Conservation (phyloP, 371 early-diverging fungal genomes). For the Mucor lusitanicus region DNA sequence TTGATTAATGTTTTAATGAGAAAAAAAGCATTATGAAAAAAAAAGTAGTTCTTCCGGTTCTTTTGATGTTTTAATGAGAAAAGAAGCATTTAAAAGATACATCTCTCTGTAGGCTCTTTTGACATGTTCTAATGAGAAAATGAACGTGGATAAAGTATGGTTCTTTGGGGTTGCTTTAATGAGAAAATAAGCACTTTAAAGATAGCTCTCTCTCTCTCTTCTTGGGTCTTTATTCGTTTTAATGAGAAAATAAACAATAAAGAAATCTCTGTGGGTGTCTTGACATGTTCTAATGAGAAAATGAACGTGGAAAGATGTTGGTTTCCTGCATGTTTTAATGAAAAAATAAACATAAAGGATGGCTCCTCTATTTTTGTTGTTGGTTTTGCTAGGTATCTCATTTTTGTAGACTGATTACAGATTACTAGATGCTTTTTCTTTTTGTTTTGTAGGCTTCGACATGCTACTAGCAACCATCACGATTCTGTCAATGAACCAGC, state of each 20-base stretch:
- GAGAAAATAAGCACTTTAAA: not conserved
- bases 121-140: slow-evolving; percentile 1
- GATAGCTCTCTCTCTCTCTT: not conserved
- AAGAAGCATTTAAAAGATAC: not conserved
- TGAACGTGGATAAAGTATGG: not conserved
- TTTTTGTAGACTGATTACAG: not conserved
- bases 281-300: slow-evolving; percentile 1
- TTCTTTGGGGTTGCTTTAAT: not conserved
- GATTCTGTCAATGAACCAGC: too few species aligned
- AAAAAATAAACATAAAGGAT: not conserved
- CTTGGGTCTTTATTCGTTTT: not conserved
- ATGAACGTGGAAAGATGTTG: not conserved
- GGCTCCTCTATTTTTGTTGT: not conserved
- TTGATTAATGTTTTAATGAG: not conserved
- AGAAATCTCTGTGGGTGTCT: not conserved
- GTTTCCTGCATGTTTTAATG: not conserved
- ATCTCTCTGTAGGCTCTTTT: not conserved
- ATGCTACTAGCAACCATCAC: too few species aligned
- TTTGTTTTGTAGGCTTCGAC: too few species aligned
- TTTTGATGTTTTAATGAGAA: not conserved
- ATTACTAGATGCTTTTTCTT: too few species aligned
- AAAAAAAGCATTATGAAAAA: not conserved
- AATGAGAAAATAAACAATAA: not conserved
- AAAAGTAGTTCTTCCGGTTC: not conserved
- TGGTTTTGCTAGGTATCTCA: not conserved